These are phyloP conservation scores for Aspergillus uvarum DNA, from an alignment of 2,329 filamentous ascomycete genomes.

Conservation along the genomic window DNA sequence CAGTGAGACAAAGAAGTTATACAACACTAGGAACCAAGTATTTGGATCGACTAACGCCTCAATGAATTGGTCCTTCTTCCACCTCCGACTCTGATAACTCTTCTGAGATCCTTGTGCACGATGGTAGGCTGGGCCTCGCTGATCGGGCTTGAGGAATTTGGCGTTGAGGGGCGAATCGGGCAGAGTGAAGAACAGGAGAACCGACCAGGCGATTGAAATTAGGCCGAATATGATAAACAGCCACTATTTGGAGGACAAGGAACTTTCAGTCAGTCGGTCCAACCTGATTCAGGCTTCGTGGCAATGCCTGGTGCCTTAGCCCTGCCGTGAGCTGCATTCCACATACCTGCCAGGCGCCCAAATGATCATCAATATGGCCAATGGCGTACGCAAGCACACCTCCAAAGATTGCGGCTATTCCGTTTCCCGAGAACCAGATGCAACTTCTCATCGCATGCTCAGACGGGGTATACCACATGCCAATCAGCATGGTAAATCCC, in stretches of 20 bases:
- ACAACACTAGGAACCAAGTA: conserved; percentile 31
- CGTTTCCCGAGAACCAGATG: conserved; percentile 27
- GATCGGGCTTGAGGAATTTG: conserved; percentile 8
- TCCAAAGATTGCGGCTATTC: conserved; percentile 23
- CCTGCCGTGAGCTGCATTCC: neutral
- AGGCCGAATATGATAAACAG: conserved; percentile 19
- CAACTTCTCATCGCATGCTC: conserved; percentile 28
- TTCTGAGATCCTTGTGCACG: conserved; percentile 4
- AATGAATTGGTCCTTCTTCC: conserved; percentile 26
- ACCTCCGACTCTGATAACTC: conserved; percentile 5
- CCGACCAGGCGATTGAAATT: conserved; percentile 11
- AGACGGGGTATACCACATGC: conserved; percentile 28
- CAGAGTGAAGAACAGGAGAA: conserved; percentile 10
- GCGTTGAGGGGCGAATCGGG: conserved; percentile 15
- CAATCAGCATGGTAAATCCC: conserved; percentile 34
- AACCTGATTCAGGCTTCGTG: no score
- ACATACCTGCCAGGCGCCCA: conserved; percentile 11
- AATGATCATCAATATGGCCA: neutral
- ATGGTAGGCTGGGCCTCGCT: conserved; percentile 13
- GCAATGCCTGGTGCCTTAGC: no score
- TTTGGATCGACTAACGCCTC: conserved; percentile 37
- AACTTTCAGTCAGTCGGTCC: no score
- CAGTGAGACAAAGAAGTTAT: conserved; percentile 27
- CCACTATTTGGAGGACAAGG: neutral
- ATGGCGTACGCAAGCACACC: conserved; percentile 23